Evolutionary conservation across 179 eudicot species (phyloP), one percentile per base, ranked within the genome.

Genomic region (Beta lomatogona): DNA sequence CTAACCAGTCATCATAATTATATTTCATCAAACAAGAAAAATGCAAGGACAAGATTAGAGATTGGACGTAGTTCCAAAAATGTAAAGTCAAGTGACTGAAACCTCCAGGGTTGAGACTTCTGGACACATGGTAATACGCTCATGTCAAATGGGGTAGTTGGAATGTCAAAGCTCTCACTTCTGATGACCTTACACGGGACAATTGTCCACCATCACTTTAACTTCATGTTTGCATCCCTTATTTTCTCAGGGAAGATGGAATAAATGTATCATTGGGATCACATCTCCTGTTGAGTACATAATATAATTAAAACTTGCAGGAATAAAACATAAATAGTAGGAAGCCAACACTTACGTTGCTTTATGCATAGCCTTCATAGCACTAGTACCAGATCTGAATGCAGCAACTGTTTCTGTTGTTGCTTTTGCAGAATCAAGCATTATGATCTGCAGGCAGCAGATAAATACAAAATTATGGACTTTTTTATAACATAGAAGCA

Each of bases 351-450:
- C 98, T 90, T 85, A 92, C 96, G 92, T 91, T 70, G 90, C 92
- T 87, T 91, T 93, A 68, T 93, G 96, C 96, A 93, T 92, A 68
- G 91, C 90, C 77, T 92, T 92, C 98, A 93, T 93, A 83, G 96
- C 93, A 84, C 91, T 77, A 61, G 98, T 96, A 75, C 98, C 98
- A 46, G 91, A 90, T 85, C 96, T 88, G 82, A 93, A 87, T 65
- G 96, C 96, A 91, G 87, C 92, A 72, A 93, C 96, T 58, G 98
- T 93, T 71, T 92, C 96, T n/a, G n/a, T n/a, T n/a, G 96, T 92
- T 57, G 94, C 94, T 86, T 90, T 93, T 85, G 98, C 91, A 46
- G 94, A 93, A 80, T 93, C 98, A 81, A 93, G 88, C 90, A 93
- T 71, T 46, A 93, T 92, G 91, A 93, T 92, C 98, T 93, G 79